Conservation (phyloP, 176 grass and related monocot species). For the Olyra latifolia region DNA sequence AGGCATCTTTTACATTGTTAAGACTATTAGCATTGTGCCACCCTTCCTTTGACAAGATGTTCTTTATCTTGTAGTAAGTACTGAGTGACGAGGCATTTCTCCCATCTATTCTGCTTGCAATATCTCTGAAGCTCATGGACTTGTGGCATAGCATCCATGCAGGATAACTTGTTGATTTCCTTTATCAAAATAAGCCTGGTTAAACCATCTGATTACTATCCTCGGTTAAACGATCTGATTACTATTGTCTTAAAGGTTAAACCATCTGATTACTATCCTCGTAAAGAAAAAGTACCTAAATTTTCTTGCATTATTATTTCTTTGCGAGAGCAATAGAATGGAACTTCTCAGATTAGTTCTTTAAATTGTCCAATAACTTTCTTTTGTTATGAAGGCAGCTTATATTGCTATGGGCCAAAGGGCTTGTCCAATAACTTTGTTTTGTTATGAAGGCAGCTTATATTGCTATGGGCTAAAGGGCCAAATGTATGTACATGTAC, state of each 20-base stretch:
- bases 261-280: slow-evolving; percentile 6
- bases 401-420: too few species aligned
- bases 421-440: too few species aligned
- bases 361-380: background rate
- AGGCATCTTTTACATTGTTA: slow-evolving; percentile 20
- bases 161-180: background rate
- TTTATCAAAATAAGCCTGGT: background rate
- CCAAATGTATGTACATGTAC: too few species aligned
- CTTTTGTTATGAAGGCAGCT: too few species aligned
- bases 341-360: background rate
- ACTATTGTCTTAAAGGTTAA: background rate
- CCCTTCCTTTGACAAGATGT: background rate
- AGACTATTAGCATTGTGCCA: background rate
- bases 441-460: too few species aligned
- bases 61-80: slow-evolving; percentile 16
- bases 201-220: slow-evolving; percentile 8
- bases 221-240: slow-evolving; percentile 5
- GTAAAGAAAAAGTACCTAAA: too few species aligned
- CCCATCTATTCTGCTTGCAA: background rate
- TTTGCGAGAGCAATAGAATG: background rate
- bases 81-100: background rate
- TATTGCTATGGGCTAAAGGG: too few species aligned
- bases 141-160: background rate
- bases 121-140: background rate
- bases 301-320: background rate